Evolutionary conservation across 106 monocot species (phyloP), one percentile per base, ranked within the genome.

Genomic region (Dendrobium huoshanense): DNA sequence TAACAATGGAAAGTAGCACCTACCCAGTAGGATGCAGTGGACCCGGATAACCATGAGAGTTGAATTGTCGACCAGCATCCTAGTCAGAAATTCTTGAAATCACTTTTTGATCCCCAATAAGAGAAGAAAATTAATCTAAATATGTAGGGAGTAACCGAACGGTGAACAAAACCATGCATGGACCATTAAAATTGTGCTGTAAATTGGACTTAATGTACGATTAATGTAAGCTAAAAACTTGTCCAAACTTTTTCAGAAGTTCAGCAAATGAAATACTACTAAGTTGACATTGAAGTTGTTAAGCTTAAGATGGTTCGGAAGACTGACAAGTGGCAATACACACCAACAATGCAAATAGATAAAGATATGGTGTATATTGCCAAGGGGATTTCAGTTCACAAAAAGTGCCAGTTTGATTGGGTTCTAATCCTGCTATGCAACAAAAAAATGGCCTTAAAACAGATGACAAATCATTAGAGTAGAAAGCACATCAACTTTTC

Each of bases 41-140:
- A 70, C 70, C 70, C 33, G 33, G 70, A 70, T 70, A 70, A 70
- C 33, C 37, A 27, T 70, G 70, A 70, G 70, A 33, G 37, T 70
- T 37, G 17, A 11, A 70, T 4, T 27, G 70, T 37, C n/a, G 70
- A 37, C 13, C 33, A 33, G 70, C 70, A 70, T 70, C 70, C 70
- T 70, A 4, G 70, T 33, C 1, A 70, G 70, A 70, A 37, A 70
- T 3, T 13, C 33, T 7, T 25, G 67, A 67, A 15, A 33, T 70
- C 1, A 27, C 31, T 15, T 61, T n/a, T 16, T 70, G 13, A 15
- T 70, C 70, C 31, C 3, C 9, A 37, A 1, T 11, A 70, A 11
- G 33, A 37, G 33, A 70, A 70, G 2, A 31, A 70, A 70, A 70
- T 37, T 15, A 2, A 15, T 31, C 8, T 3, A 70, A 70, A 9